These are phyloP conservation scores for Vicia faba DNA, from an alignment of 306 rosid species.

Conservation along the genomic window DNA sequence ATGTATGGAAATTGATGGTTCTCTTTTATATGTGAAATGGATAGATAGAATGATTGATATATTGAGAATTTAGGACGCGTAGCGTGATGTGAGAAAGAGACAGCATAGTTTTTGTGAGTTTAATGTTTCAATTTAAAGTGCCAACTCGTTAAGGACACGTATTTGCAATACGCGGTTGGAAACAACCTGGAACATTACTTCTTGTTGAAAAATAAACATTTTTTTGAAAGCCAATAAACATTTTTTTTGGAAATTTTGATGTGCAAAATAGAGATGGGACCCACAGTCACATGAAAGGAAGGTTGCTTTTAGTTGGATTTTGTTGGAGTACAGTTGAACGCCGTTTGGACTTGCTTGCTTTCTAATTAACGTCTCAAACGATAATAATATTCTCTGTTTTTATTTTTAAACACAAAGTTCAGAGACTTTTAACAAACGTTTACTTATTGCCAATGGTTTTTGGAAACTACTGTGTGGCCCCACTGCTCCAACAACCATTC, in stretches of 20 bases:
- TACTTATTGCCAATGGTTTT: constrained; percentile 35
- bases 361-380: constrained; percentile 12
- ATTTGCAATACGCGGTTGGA: constrained; percentile 40
- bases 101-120: constrained; percentile 10
- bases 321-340: constrained; percentile 33
- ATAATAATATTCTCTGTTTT: neutral
- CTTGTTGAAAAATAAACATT: neutral
- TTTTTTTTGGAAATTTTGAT: constrained; percentile 34
- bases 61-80: constrained; percentile 38
- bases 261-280: constrained; percentile 18
- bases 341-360: constrained; percentile 31
- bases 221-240: no score
- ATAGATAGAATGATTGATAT: neutral
- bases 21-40: neutral
- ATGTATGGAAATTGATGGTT: constrained; percentile 21
- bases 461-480: constrained; percentile 10
- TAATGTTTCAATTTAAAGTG: neutral
- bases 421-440: constrained; percentile 25
- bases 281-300: constrained; percentile 40
- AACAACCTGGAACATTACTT: constrained; percentile 37
- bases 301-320: constrained; percentile 42
- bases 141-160: constrained; percentile 46
- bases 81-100: constrained; percentile 29
- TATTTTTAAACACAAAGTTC: constrained; percentile 9
- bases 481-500: constrained; percentile 23